Percentiles rank a stretch among this genome's conserved stretches.
phyloP scores from a whole-genome alignment of 169 alveolate species.

The Cryptosporidium xiaoi region DNA sequence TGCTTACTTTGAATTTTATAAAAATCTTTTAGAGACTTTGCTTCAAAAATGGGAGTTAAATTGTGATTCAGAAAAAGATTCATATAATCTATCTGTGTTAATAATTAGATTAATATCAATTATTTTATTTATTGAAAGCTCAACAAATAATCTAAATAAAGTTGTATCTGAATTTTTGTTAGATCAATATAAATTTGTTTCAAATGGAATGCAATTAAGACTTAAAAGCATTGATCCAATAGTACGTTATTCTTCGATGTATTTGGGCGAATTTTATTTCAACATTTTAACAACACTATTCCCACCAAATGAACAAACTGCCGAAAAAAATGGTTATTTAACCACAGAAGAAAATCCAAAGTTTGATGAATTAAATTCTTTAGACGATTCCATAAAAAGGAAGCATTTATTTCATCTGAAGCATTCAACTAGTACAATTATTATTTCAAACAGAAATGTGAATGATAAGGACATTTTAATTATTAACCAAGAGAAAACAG shows the following conservation, averaged over 20 bases:
- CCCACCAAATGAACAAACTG: background rate
- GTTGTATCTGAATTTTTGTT: background rate
- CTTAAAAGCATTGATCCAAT: slow-evolving; percentile 59
- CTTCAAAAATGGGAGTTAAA: slow-evolving; percentile 30
- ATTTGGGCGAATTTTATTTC: slow-evolving; percentile 54
- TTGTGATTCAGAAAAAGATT: slow-evolving; percentile 3
- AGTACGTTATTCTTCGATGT: slow-evolving; percentile 32
- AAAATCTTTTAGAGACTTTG: background rate
- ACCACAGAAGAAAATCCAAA: slow-evolving; percentile 15
- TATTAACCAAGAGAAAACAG: too few relatives aligned
- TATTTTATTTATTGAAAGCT: slow-evolving; percentile 2
- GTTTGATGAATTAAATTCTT: slow-evolving; percentile 30
- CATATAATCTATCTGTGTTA: slow-evolving; percentile 20
- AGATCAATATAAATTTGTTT: slow-evolving; percentile 2
- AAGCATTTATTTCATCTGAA: background rate
- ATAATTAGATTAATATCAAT: slow-evolving; percentile 33
- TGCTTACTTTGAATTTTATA: background rate
- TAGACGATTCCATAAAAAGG: slow-evolving; percentile 9
- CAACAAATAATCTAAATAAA: background rate
- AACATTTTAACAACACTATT: slow-evolving; percentile 12
- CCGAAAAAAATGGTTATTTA: slow-evolving; percentile 4
- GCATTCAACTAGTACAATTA: background rate
- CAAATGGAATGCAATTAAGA: slow-evolving; percentile 61
- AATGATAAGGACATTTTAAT: too few relatives aligned
- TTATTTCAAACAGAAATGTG: background rate